Percentiles rank a stretch among this genome's conserved stretches.
Conservation (phyloP, 139 green algal genomes). For the Gonium pectorale region DNA sequence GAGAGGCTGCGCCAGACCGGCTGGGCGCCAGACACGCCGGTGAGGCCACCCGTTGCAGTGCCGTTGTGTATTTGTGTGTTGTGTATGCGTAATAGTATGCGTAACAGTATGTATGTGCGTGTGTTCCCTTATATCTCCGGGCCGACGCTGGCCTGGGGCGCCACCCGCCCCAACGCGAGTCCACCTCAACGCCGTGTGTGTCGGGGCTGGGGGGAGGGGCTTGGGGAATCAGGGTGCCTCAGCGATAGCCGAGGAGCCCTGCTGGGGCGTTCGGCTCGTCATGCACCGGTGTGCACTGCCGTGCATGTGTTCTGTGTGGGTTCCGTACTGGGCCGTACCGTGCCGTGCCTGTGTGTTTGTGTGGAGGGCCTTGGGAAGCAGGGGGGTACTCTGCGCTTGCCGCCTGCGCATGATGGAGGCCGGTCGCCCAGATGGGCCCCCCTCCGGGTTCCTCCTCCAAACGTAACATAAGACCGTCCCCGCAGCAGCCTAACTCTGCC, state of each 20-base stretch:
- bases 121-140: no score
- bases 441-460: background rate
- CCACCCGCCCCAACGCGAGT: background rate
- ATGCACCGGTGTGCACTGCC: no score
- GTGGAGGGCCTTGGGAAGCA: background rate
- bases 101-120: background rate
- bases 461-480: no score
- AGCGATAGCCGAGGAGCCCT: no score
- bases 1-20: slow-evolving; percentile 44
- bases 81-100: background rate
- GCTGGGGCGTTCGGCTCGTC: no score
- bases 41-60: slow-evolving; percentile 14
- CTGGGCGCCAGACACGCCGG: slow-evolving; percentile 50
- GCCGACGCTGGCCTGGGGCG: no score
- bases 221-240: no score
- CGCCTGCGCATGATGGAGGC: no score
- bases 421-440: background rate
- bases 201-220: background rate
- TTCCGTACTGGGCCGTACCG: no score
- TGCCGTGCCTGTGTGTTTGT: no score
- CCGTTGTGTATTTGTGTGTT: no score
- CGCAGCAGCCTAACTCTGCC: background rate
- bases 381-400: background rate
- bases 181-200: background rate
- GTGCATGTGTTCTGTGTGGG: no score